Evolutionary conservation across 495 filamentous ascomycete species (phyloP).

Genomic region (Filosporella fistucella): DNA sequence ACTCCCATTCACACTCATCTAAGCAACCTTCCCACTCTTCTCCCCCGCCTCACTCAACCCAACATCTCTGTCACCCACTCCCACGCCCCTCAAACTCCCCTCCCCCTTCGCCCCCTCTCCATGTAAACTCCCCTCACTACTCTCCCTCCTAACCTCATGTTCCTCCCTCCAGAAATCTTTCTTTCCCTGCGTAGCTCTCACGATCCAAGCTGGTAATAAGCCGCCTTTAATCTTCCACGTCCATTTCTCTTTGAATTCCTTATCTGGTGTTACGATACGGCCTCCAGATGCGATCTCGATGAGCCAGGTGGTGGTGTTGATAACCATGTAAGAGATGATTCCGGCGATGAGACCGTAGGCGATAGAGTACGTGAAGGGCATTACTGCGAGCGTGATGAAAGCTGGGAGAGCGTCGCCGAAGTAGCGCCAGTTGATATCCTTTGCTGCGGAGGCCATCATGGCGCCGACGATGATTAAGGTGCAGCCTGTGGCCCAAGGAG

Average conservation of each 20-base stretch:
- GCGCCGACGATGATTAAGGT: constrained; percentile 76
- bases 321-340: constrained; percentile 64
- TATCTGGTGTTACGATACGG: background rate
- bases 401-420: constrained; percentile 72
- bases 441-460: constrained; percentile 70
- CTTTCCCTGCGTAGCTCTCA: background rate
- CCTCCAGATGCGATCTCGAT: constrained; percentile 59
- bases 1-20: too few species aligned
- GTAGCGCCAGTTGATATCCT: constrained; percentile 82
- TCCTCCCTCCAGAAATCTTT: constrained; percentile 8
- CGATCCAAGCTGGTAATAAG: background rate
- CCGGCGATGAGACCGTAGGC: constrained; percentile 65
- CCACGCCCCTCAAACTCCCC: too few species aligned
- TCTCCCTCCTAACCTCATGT: too few species aligned
- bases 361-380: constrained; percentile 82
- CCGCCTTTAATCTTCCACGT: background rate
- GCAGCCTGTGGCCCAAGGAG: constrained; percentile 78
- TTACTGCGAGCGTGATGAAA: constrained; percentile 72
- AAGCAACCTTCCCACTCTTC: too few species aligned
- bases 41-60: too few species aligned
- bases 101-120: too few species aligned
- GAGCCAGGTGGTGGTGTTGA: constrained; percentile 62
- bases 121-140: too few species aligned
- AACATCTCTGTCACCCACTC: too few species aligned
- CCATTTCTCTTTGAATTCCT: constrained; percentile 29